Conservation (phyloP, 2,329 filamentous ascomycete genomes). For the Trichophyton mentagrophytes region DNA sequence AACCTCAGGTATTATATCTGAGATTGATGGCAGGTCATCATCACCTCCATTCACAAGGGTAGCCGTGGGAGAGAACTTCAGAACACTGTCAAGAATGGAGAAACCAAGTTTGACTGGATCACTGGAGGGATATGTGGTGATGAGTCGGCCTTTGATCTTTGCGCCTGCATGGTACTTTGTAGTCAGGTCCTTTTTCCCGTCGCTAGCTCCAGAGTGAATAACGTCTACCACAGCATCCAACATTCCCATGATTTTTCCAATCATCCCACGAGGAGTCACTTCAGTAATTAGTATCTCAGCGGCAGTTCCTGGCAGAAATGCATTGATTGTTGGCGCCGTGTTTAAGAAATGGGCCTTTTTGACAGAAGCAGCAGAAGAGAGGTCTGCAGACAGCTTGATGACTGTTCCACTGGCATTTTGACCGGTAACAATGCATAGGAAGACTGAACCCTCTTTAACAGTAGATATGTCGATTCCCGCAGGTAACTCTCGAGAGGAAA, state of each 20-base stretch:
- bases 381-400: conserved; percentile 68
- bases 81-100: conserved; percentile 74
- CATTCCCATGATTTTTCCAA: conserved; percentile 83
- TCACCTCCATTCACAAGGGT: conserved; percentile 23
- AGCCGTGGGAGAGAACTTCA: conserved; percentile 42
- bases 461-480: conserved; percentile 49
- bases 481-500: conserved; percentile 72
- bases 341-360: conserved; percentile 53
- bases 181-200: conserved; percentile 55
- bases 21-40: conserved; percentile 40
- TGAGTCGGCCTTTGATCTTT: conserved; percentile 73
- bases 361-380: conserved; percentile 54
- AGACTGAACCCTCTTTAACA: conserved; percentile 69
- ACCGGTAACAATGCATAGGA: conserved; percentile 68
- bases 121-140: conserved; percentile 71
- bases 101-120: conserved; percentile 75
- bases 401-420: conserved; percentile 68
- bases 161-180: conserved; percentile 71
- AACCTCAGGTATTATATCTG: conserved; percentile 62
- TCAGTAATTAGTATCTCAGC: conserved; percentile 75
- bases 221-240: conserved; percentile 83
- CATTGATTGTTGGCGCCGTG: conserved; percentile 73
- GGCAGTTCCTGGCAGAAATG: conserved; percentile 82
- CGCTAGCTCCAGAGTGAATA: conserved; percentile 70
- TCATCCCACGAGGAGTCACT: conserved; percentile 58